Evolutionary conservation across 495 filamentous ascomycete species (phyloP).

Genomic region (Penicillium cosmopolitanum): DNA sequence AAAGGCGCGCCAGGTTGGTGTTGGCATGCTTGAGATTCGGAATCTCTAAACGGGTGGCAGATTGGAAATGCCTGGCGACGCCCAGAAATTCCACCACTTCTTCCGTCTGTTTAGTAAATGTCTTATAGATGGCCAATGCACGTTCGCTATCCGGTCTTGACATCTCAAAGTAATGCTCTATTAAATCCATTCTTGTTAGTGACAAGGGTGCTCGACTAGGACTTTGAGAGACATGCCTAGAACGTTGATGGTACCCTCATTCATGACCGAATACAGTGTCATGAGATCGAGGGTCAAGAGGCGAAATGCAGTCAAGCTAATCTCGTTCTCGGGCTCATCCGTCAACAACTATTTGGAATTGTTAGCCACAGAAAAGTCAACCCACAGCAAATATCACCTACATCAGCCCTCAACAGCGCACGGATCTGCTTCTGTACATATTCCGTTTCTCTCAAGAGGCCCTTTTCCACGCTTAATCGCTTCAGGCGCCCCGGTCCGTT

Average conservation of each 20-base stretch:
- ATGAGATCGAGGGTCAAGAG: slow-evolving; percentile 89
- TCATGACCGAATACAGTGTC: slow-evolving; percentile 90
- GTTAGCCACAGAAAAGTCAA: slow-evolving; percentile 13
- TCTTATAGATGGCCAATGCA: slow-evolving; percentile 90
- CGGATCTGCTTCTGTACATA: slow-evolving; percentile 86
- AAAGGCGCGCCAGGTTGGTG: slow-evolving; percentile 80
- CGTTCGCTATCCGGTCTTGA: slow-evolving; percentile 90
- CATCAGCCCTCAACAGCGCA: slow-evolving; percentile 86
- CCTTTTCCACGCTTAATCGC: slow-evolving; percentile 88
- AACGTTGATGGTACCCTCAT: slow-evolving; percentile 97
- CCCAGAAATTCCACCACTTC: slow-evolving; percentile 88
- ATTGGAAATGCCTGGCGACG: slow-evolving; percentile 85
- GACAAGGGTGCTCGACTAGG: background rate
- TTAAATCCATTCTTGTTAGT: slow-evolving; percentile 9
- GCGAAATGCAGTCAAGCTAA: slow-evolving; percentile 93
- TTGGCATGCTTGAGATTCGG: slow-evolving; percentile 98
- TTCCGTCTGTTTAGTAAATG: slow-evolving; percentile 90
- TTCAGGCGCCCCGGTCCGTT: slow-evolving; percentile 81
- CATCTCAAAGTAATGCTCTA: slow-evolving; percentile 99
- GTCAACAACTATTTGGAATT: slow-evolving; percentile 72
- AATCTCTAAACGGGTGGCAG: slow-evolving; percentile 89
- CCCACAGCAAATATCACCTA: slow-evolving; percentile 45
- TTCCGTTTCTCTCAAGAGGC: slow-evolving; percentile 90
- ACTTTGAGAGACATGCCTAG: slow-evolving; percentile 62
- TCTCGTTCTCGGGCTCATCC: slow-evolving; percentile 93